A percentile compares a stretch with the other conserved stretches of the same genome.
Conservation (phyloP, 208 protist species). For the Borovskyia barvae region DNA sequence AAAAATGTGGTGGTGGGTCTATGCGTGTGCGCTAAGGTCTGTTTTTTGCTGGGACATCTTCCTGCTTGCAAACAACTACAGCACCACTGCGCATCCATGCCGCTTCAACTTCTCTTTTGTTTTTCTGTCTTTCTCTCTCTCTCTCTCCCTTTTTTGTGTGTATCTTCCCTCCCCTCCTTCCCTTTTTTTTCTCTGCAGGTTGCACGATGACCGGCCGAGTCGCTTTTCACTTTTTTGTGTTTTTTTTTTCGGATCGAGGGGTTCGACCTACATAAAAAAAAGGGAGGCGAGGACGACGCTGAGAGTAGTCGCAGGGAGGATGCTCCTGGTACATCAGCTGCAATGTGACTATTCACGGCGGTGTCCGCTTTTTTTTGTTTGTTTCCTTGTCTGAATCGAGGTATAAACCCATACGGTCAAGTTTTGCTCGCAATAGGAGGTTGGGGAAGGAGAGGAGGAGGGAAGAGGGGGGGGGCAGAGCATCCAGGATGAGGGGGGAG, state of each 20-base stretch:
- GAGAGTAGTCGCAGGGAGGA: no score
- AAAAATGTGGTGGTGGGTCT: not conserved
- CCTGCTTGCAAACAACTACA: no score
- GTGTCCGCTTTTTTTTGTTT: not conserved
- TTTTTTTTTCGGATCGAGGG: no score
- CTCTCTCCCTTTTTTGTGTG: not conserved
- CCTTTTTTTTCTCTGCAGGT: not conserved
- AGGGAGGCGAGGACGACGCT: no score
- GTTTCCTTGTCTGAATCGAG: not conserved
- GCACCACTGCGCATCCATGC: not conserved
- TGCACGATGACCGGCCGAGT: not conserved
- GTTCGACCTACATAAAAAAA: no score
- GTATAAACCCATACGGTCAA: no score
- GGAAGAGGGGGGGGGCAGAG: no score
- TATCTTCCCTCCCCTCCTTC: not conserved
- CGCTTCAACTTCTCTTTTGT: not conserved
- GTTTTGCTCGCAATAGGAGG: no score
- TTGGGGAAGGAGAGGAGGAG: no score
- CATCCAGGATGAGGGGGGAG: no score
- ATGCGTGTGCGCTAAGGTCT: conserved; percentile 2
- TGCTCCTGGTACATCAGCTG: not conserved
- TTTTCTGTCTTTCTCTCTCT: not conserved
- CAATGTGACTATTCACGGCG: not conserved
- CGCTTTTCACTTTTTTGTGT: not conserved
- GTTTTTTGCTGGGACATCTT: not conserved